Evolutionary conservation across 306 rosid genomes (phyloP), one percentile per base, ranked within the genome.

Genomic region (Vigna angularis): DNA sequence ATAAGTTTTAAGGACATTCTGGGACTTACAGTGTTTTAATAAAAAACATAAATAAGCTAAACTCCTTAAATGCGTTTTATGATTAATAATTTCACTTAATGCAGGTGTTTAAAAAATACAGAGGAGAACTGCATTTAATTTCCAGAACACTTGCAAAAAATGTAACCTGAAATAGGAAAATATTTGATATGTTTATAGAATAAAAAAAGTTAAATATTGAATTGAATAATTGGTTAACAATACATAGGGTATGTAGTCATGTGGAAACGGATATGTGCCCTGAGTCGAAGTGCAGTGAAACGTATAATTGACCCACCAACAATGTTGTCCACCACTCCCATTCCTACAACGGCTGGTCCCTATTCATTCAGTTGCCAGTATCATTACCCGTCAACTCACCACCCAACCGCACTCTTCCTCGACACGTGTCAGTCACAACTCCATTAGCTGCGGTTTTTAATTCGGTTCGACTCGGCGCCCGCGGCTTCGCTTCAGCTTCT

Each of bases 371-470:
- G 67, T 59, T 40, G 45, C 82, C 42, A 32, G 70, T 56, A 57
- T 58, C 62, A 32, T 4, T 15, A 79, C 65, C 67, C 36, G 70
- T 73, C 84, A 78, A 28, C 2, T 57, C 48, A 67, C 20, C 57
- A 11, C 55, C 83, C 82, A 66, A 61, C 76, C 57, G 50, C 55
- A 66, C 8, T 5, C 52, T 24, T 55, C 70, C 1, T 9, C 28
- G 83, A 85, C 96, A 87, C 93, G 88, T 90, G 91, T 83, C 86
- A 70, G 86, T 87, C 40, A 4, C 40, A 5, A 24, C 12, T 12
- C 81, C 71, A n/a, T 48, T 58, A 66, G 16, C 20, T 82, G 52
- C 80, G 84, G 50, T 45, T 45, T 45, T 45, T 15, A 0, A 1
- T 45, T 44, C 50, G 50, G 16, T 66, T 66, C 56, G 5, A 70